These are phyloP conservation scores for Xylaria sp. DNA, from an alignment of 2,329 filamentous ascomycete genomes.

Conservation along the genomic window DNA sequence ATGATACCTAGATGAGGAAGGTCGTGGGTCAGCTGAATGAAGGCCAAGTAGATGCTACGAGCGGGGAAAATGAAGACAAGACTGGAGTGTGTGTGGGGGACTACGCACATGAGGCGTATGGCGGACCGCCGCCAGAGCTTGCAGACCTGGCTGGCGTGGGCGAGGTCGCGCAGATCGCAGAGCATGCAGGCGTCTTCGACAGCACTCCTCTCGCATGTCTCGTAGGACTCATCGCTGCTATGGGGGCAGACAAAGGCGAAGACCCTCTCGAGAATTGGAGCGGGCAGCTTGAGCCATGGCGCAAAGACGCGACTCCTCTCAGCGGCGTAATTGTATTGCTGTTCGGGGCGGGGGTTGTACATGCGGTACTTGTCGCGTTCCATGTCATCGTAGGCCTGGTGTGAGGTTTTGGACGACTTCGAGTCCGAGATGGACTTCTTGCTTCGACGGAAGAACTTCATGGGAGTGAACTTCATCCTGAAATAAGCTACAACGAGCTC, in stretches of 20 bases:
- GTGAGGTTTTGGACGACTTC: slow-evolving; percentile 39
- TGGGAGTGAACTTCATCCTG: slow-evolving; percentile 47
- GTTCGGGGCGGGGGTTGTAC: slow-evolving; percentile 44
- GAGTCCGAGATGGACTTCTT: slow-evolving; percentile 45
- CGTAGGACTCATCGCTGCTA: slow-evolving; percentile 77
- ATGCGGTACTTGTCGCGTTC: slow-evolving; percentile 47
- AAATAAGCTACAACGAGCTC: not conserved
- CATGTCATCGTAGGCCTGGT: slow-evolving; percentile 40
- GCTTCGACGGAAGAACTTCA: slow-evolving; percentile 50
- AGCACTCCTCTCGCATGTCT: slow-evolving; percentile 83
- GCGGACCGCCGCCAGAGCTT: slow-evolving; percentile 73
- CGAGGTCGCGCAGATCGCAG: slow-evolving; percentile 89
- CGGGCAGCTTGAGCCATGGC: slow-evolving; percentile 64
- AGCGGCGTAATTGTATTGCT: slow-evolving; percentile 41
- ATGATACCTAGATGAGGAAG: slow-evolving; percentile 70
- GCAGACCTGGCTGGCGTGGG: slow-evolving; percentile 79
- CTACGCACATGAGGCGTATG: slow-evolving; percentile 65
- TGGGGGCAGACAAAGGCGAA: slow-evolving; percentile 88
- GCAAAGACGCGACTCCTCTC: slow-evolving; percentile 43
- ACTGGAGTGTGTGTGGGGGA: too few species aligned
- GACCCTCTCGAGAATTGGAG: slow-evolving; percentile 77
- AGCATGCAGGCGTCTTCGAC: slow-evolving; percentile 87
- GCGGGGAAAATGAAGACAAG: not conserved
- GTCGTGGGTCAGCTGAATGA: slow-evolving; percentile 28
- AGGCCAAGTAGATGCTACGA: not conserved